Evolutionary conservation across 1,139 yeast species (phyloP).

Genomic region (Suhomyces wounanorum): DNA sequence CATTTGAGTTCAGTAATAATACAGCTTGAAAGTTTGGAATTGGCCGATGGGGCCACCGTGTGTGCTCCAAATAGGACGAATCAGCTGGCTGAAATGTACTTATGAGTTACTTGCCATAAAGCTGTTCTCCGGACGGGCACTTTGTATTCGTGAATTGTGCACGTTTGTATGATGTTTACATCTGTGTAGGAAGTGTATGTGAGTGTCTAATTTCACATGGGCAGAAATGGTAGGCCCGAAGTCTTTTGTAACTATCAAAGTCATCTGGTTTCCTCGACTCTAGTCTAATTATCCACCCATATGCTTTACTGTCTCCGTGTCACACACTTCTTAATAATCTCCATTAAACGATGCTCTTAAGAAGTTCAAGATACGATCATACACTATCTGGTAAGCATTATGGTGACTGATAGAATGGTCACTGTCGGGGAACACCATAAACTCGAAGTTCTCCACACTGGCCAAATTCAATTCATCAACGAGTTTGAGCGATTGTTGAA

Average conservation of each 20-base stretch:
- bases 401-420: conserved; percentile 73
- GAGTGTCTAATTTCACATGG: not conserved
- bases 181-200: too few species aligned
- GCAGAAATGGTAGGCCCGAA: not conserved
- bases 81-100: not conserved
- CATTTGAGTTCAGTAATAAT: not conserved
- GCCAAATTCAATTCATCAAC: conserved; percentile 61
- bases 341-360: conserved; percentile 55
- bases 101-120: not conserved
- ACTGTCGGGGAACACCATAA: conserved; percentile 77
- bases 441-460: conserved; percentile 67
- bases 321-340: conserved; percentile 25
- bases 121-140: not conserved
- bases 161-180: too few species aligned
- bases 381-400: conserved; percentile 67
- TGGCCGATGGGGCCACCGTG: not conserved
- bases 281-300: not conserved
- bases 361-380: conserved; percentile 65
- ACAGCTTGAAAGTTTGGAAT: not conserved
- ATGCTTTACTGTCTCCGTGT: not conserved
- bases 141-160: too few species aligned
- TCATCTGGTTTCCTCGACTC: not conserved
- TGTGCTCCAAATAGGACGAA: not conserved
- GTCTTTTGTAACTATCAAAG: not conserved
- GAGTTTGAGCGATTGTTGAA: conserved; percentile 68